Evolutionary conservation across 371 early-diverging fungal species (phyloP).

Genomic region (Mucor lusitanicus): DNA sequence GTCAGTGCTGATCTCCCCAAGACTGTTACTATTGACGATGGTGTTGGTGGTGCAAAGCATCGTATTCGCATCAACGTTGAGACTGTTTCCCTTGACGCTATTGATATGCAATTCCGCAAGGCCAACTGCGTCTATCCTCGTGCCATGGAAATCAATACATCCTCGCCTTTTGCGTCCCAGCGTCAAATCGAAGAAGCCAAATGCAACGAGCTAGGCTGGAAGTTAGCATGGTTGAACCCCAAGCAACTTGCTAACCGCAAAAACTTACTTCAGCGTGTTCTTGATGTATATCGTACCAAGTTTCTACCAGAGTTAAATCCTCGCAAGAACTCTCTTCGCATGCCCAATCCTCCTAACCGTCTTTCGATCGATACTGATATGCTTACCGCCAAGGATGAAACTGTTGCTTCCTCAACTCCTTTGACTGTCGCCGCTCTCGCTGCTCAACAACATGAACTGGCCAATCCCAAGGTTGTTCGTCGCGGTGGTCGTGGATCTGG

Average conservation of each 20-base stretch:
- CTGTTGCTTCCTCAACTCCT: slow-evolving; percentile 1
- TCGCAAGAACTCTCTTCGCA: slow-evolving; percentile 38
- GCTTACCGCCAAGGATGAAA: neutral
- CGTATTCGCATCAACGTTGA: slow-evolving; percentile 50
- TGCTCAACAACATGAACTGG: slow-evolving; percentile 5
- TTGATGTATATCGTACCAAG: slow-evolving; percentile 48
- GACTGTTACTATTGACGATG: slow-evolving; percentile 32
- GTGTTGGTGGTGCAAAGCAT: slow-evolving; percentile 20
- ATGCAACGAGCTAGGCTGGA: slow-evolving; percentile 54
- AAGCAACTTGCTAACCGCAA: slow-evolving; percentile 48
- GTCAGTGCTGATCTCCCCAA: slow-evolving; percentile 15
- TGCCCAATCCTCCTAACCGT: slow-evolving; percentile 26
- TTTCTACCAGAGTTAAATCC: slow-evolving; percentile 44
- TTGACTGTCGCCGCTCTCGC: slow-evolving; percentile 22
- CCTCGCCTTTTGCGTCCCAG: slow-evolving; percentile 30
- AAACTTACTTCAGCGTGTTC: slow-evolving; percentile 46
- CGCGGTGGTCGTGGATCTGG: neutral
- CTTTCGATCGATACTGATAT: slow-evolving; percentile 16
- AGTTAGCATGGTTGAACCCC: slow-evolving; percentile 55
- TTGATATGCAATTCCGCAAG: slow-evolving; percentile 40
- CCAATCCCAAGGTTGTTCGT: slow-evolving; percentile 1
- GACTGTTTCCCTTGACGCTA: slow-evolving; percentile 41
- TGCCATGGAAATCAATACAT: slow-evolving; percentile 37
- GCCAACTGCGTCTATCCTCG: slow-evolving; percentile 53
- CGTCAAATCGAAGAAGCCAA: slow-evolving; percentile 46